Evolutionary conservation across 345 rosid genomes (phyloP).

Genomic region (Arabidopsis suecica): DNA sequence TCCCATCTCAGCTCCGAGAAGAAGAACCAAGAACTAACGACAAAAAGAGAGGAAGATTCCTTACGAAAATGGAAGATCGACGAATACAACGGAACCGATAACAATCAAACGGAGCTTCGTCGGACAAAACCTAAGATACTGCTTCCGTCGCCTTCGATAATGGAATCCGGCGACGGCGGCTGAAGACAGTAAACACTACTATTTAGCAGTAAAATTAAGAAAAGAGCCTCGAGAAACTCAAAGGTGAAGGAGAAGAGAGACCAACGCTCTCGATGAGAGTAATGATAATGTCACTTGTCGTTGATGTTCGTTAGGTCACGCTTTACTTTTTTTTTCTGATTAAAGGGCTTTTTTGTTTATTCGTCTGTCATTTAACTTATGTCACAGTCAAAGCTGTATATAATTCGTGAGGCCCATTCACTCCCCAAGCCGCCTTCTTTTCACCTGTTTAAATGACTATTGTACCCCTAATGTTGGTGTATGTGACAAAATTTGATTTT

Average conservation of each 20-base stretch:
- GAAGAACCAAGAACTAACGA: neutral
- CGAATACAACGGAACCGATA: neutral
- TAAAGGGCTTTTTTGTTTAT: slow-evolving; percentile 9
- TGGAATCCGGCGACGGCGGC: slow-evolving; percentile 47
- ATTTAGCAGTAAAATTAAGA: neutral
- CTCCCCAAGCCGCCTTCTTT: slow-evolving; percentile 24
- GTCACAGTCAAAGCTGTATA: slow-evolving; percentile 28
- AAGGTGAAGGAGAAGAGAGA: neutral
- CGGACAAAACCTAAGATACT: slow-evolving; percentile 19
- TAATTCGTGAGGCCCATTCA: slow-evolving; percentile 45
- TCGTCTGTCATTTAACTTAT: slow-evolving; percentile 40
- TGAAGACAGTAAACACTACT: slow-evolving; percentile 29
- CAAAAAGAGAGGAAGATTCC: slow-evolving; percentile 9
- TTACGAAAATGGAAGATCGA: slow-evolving; percentile 37
- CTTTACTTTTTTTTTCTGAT: neutral
- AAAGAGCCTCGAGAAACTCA: slow-evolving; percentile 39
- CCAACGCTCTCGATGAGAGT: slow-evolving; percentile 24
- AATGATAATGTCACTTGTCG: slow-evolving; percentile 43
- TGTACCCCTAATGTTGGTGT: neutral
- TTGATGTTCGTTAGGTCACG: slow-evolving; percentile 34
- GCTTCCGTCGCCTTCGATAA: slow-evolving; percentile 44
- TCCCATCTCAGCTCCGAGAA: slow-evolving; percentile 15
- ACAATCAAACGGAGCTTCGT: neutral
- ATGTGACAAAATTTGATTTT: neutral
- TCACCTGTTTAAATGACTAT: neutral